A percentile compares a stretch with the other conserved stretches of the same genome.
These are phyloP conservation scores for Diaporthe vexans DNA, from an alignment of 2,329 filamentous ascomycete species.

Conservation along the genomic window DNA sequence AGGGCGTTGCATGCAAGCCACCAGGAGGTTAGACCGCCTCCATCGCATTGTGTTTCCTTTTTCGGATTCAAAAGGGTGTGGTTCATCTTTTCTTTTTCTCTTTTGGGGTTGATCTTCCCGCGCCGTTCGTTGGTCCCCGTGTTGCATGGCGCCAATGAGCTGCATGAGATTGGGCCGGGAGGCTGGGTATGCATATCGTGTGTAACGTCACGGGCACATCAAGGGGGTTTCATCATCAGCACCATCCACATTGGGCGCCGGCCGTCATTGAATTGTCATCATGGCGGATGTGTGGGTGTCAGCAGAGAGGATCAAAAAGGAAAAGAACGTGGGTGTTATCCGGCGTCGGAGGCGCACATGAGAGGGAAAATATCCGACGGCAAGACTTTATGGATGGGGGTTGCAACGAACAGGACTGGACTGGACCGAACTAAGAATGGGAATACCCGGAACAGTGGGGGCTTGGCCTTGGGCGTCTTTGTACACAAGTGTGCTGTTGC, in stretches of 20 bases:
- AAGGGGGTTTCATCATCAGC: neutral
- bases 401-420: neutral
- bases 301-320: too few relatives aligned
- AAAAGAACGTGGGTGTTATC: neutral
- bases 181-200: too few relatives aligned
- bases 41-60: neutral
- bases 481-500: neutral
- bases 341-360: neutral
- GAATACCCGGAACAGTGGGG: neutral
- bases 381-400: neutral
- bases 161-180: neutral
- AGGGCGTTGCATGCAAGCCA: conserved; percentile 2
- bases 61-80: neutral
- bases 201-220: neutral
- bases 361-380: too few relatives aligned
- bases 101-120: neutral
- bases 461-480: neutral
- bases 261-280: neutral
- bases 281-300: neutral
- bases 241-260: neutral
- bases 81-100: neutral
- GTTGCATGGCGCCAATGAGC: neutral
- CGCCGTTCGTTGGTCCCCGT: neutral
- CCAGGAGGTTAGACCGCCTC: neutral
- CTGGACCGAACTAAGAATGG: neutral